Base-by-base conservation (phyloP, 73 alveolate species). In the Uronychia setigera region DNA sequence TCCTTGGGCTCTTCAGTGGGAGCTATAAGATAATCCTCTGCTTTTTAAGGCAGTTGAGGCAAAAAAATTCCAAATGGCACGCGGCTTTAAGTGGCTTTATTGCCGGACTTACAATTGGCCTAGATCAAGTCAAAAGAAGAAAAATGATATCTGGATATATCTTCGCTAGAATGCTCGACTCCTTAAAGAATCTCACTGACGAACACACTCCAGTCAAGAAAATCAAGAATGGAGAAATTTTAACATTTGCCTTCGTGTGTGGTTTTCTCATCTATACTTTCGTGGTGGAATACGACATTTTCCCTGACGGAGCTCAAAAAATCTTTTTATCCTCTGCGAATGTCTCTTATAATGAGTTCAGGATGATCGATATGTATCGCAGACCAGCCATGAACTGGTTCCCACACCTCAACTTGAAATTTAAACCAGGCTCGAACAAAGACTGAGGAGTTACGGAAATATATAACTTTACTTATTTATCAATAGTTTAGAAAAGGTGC, bases 31-130 rank as follows among this genome's bases (percentile, higher is more conserved):
- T 81, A 29, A 26, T 67, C 0, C 76, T 81, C 26, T 81, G 88
- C 74, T 31, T 60, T 26, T 34, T 81, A 13, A 59, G 88, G 27
- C 74, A 35, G 29, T 74, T 81, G 1, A n/a, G 81, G n/a, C 46
- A 58, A 0, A 81, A 60, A 26, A 81, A 81, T 26, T 80, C 58
- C 19, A 76, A 76, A 26, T 25, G 74, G 33, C 74, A 81, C 75
- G 77, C 88, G 5, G 59, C 60, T 26, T 30, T 81, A 0, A 81
- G 80, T 29, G 88, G 88, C 33, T 60, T 81, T 60, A 26, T 81
- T 9, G 74, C 88, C 1, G 80, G 77, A 32, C 74, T 81, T 59
- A 29, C 81, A 13, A 29, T 81, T 26, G 34, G 30, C 13, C 25
- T 81, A 0, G 88, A 81, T 27, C 29, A 74, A 9, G 32, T 19